phyloP scores from a whole-genome alignment of 2,329 filamentous ascomycete species.

The Cladosporium sphaerospermum region DNA sequence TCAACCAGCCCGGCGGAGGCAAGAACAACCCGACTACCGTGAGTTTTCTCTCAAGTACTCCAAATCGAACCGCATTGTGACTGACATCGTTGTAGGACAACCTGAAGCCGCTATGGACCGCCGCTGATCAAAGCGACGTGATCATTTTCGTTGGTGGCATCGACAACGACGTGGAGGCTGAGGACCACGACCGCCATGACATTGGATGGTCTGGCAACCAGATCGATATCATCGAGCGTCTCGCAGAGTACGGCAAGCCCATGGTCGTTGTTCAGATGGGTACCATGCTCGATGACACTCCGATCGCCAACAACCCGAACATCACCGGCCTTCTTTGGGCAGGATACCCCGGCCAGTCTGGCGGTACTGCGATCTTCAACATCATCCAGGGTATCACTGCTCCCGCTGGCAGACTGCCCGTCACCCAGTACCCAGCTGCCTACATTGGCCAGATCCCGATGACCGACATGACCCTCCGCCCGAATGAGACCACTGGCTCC shows the following conservation, averaged over 20 bases:
- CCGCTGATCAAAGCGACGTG: conserved; percentile 43
- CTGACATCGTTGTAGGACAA: conserved; percentile 13
- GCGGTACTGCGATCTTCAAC: conserved; percentile 50
- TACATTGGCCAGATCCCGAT: conserved; percentile 48
- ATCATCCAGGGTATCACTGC: conserved; percentile 46
- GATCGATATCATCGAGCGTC: conserved; percentile 44
- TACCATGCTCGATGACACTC: conserved; percentile 46
- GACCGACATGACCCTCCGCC: conserved; percentile 52
- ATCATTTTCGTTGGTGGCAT: conserved; percentile 53
- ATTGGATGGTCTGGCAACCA: conserved; percentile 50
- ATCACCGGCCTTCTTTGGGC: conserved; percentile 52
- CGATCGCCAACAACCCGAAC: conserved; percentile 42
- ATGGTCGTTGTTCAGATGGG: conserved; percentile 49
- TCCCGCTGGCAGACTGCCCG: conserved; percentile 49
- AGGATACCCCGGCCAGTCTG: conserved; percentile 55
- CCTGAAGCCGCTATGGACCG: conserved; percentile 25
- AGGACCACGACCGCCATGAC: conserved; percentile 46
- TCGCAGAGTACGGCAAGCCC: conserved; percentile 44
- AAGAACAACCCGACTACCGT: conserved; percentile 28
- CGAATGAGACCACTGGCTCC: conserved; percentile 33
- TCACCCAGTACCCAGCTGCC: conserved; percentile 50
- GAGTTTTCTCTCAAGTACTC: neutral
- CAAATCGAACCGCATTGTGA: neutral
- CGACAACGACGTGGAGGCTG: conserved; percentile 47
- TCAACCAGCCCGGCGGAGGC: conserved; percentile 30